Percentiles rank a stretch among this genome's conserved stretches.
Evolutionary conservation across 805 yeast species (phyloP).

Genomic region (Blastobotrys peoriensis): DNA sequence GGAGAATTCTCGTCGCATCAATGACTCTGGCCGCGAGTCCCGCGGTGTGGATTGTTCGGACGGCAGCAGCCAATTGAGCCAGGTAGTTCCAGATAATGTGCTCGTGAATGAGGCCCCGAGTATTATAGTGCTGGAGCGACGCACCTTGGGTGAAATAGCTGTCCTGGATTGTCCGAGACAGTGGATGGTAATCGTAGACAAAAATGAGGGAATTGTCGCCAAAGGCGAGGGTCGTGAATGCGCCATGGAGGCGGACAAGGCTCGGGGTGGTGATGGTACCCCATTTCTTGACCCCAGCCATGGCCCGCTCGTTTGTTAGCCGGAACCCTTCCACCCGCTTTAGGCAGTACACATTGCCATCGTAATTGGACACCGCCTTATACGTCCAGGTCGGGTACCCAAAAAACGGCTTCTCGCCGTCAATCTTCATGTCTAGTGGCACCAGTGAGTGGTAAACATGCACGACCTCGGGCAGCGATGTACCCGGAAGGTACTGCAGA

Average conservation of each 20-base stretch:
- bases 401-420: conserved; percentile 37
- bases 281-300: conserved; percentile 65
- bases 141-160: conserved; percentile 42
- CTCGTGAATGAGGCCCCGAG: conserved; percentile 44
- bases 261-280: conserved; percentile 40
- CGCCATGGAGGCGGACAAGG: conserved; percentile 64
- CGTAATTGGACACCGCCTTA: conserved; percentile 72
- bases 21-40: conserved; percentile 58
- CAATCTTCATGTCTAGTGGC: conserved; percentile 57
- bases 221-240: conserved; percentile 81
- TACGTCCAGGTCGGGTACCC: conserved; percentile 58
- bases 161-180: conserved; percentile 63
- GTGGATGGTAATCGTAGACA: conserved; percentile 81
- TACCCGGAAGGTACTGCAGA: conserved; percentile 55
- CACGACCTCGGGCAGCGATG: conserved; percentile 68
- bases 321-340: conserved; percentile 62
- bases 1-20: conserved; percentile 62
- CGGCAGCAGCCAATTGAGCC: conserved; percentile 67
- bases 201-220: conserved; percentile 71
- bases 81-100: conserved; percentile 68
- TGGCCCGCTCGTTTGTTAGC: conserved; percentile 49
- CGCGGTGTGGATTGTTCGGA: conserved; percentile 58
- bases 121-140: background rate
- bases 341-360: conserved; percentile 73
- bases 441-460: conserved; percentile 77